These are phyloP conservation scores for Ensete glaucum DNA, from an alignment of 176 grass and related monocot species.

Conservation along the genomic window DNA sequence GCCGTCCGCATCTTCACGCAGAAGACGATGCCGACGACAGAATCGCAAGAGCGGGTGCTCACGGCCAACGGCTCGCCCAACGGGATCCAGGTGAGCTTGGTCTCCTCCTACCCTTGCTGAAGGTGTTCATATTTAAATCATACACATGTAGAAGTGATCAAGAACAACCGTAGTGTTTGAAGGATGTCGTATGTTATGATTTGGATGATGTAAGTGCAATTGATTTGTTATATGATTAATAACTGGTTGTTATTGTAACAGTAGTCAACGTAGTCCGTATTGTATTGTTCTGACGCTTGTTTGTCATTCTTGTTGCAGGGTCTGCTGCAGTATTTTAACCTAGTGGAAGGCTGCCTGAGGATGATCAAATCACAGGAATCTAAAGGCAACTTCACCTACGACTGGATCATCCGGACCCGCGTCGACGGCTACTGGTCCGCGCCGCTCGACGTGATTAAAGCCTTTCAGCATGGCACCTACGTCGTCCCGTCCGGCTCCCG, in stretches of 20 bases:
- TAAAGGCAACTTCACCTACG: slow-evolving; percentile 50
- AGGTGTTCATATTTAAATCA: too few species aligned
- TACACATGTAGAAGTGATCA: too few species aligned
- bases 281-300: too few species aligned
- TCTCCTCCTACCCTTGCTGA: too few species aligned
- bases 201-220: too few species aligned
- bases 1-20: slow-evolving; percentile 46
- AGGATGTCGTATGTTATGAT: too few species aligned
- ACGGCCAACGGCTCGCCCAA: slow-evolving; percentile 56
- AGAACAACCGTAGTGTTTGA: too few species aligned
- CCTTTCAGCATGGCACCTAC: slow-evolving; percentile 18
- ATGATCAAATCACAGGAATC: slow-evolving; percentile 51
- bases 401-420: slow-evolving; percentile 63
- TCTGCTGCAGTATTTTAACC: slow-evolving; percentile 63
- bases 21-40: slow-evolving; percentile 28
- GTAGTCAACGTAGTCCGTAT: too few species aligned
- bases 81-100: slow-evolving; percentile 63
- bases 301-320: slow-evolving; percentile 27
- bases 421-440: slow-evolving; percentile 64
- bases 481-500: slow-evolving; percentile 54
- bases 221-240: too few species aligned
- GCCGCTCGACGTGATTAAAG: slow-evolving; percentile 16
- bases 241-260: too few species aligned
- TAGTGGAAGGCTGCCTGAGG: slow-evolving; percentile 77
- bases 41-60: slow-evolving; percentile 32